Evolutionary conservation across 352 stramenopile genomes (phyloP), one percentile per base, ranked within the genome.

Genomic region (Halophytophthora batemanensis): DNA sequence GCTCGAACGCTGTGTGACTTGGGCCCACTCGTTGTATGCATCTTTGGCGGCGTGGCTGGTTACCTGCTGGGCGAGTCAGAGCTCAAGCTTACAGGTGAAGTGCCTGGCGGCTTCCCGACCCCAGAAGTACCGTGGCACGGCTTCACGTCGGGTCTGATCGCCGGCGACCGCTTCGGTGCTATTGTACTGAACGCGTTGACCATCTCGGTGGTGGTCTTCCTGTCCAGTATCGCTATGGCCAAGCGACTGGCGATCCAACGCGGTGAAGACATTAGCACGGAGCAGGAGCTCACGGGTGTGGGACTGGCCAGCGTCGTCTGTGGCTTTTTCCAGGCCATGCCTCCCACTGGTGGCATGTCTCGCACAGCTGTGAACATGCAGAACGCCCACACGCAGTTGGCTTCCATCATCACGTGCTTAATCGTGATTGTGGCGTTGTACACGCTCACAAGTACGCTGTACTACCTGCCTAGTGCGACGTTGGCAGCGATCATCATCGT

Each of bases 401-500:
- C 82, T 33, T 86, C 69, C 25, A 82, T 97, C 45, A 69, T 97
- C 46, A 93, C 86, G 12, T 74, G 69, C 1, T 48, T 82, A 15
- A 68, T 98, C 41, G 74, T 98, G 37, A 74, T 86, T 34, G 28
- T 98, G 14, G 71, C 81, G 21, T 55, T 98, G 1, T 69, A 96
- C 45, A 83, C 84, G 12, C 70, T 97, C 56, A 97, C 90, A 0
- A 51, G 74, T 10, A 63, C 87, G 18, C 86, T 97, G 50, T 86
- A 90, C 62, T 84, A 92, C 38, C 60, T 98, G 42, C 84, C 89
- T 19, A 78, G 82, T 37, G 64, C 77, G 11, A 87, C 74, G 18
- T 57, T 96, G 8, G 82, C 82, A 6, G 63, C 78, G 10, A 94
- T 97, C 52, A 93, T 98, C 36, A 90, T 98, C 62, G 86, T 93